Base-by-base conservation (phyloP, 2,329 filamentous ascomycete species). In the Diaporthe batatas region DNA sequence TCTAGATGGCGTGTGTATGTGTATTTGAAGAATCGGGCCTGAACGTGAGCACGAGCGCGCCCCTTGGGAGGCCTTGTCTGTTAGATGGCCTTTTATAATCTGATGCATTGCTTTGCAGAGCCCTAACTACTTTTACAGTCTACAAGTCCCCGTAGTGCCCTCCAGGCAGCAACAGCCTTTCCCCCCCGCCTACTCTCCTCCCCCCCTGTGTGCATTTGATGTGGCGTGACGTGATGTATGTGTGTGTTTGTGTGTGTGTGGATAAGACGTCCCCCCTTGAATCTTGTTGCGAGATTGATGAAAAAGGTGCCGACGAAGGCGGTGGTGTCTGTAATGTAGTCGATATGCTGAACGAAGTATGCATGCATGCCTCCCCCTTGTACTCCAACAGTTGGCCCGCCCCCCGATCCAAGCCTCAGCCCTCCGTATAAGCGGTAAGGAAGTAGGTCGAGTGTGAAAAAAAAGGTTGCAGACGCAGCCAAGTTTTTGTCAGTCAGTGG, bases 41-140 rank as follows among this genome's bases (percentile, higher is more conserved):
- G 18, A 58, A 53, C 53, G 25, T 16, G 39, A 21, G 39, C 12
- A 12, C 14, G 39, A 14, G 6, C 12, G 6, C 6, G 39, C 14
- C 6, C 5, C 12, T n/a, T n/a, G 16, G 39, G 39, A 42, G 39
- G 29, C 5, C 29, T 29, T 16, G 16, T 16, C 34, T 57, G 39
- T 23, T 25, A 58, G 32, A 70, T 62, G 58, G 44, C 55, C 29
- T 70, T 62, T 62, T n/a, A 36, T 54, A 39, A 54, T 53, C 39
- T 62, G 36, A 62, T 62, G 62, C 62, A 67, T 70, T 70, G 68
- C 68, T 62, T 62, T 70, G 55, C 25, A 70, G 44, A 62, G 55
- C 53, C 62, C 62, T 51, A 53, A 47, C 65, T 58, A 57, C 67
- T 59, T 51, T 16, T 70, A 67, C 62, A 67, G 62, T 67, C 62